Conservation (phyloP, 2,329 filamentous ascomycete species). For the Teratosphaeria viscida region DNA sequence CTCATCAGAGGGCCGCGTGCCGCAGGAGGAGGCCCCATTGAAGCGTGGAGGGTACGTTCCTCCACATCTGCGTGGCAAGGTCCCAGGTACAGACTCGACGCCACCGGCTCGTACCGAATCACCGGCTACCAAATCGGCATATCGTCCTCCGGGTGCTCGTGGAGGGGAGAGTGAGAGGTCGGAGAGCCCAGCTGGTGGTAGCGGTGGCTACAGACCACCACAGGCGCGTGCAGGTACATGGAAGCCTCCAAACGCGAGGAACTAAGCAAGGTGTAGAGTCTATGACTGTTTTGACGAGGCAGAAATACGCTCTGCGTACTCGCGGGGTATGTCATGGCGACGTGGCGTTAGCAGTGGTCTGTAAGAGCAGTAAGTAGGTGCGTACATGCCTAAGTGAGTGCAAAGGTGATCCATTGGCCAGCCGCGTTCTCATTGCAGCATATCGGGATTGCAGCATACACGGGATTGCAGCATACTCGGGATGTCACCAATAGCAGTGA, state of each 20-base stretch:
- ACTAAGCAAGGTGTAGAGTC: slow-evolving; percentile 1
- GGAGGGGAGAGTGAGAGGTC: slow-evolving; percentile 5
- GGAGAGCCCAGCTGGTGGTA: slow-evolving; percentile 12
- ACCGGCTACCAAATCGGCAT: slow-evolving; percentile 8
- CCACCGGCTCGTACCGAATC: slow-evolving; percentile 15
- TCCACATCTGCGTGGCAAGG: slow-evolving; percentile 31
- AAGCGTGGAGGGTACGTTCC: slow-evolving; percentile 37
- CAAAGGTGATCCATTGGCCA: background rate
- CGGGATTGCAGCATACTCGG: background rate
- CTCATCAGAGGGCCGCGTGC: slow-evolving; percentile 27
- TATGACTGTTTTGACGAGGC: background rate
- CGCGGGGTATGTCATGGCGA: background rate
- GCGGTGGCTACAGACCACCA: slow-evolving; percentile 16
- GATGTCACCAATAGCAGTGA: no score
- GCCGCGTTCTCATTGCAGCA: background rate
- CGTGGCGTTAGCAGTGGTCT: background rate
- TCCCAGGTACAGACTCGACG: slow-evolving; percentile 19
- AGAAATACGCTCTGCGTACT: background rate
- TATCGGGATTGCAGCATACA: background rate
- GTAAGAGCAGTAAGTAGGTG: background rate
- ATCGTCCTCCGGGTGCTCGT: slow-evolving; percentile 5
- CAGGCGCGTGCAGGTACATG: slow-evolving; percentile 13
- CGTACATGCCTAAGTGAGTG: background rate
- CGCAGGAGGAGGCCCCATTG: slow-evolving; percentile 15
- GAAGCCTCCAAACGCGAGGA: slow-evolving; percentile 13